Conservation (phyloP, 2,329 filamentous ascomycete species). For the Xylaria sp. region DNA sequence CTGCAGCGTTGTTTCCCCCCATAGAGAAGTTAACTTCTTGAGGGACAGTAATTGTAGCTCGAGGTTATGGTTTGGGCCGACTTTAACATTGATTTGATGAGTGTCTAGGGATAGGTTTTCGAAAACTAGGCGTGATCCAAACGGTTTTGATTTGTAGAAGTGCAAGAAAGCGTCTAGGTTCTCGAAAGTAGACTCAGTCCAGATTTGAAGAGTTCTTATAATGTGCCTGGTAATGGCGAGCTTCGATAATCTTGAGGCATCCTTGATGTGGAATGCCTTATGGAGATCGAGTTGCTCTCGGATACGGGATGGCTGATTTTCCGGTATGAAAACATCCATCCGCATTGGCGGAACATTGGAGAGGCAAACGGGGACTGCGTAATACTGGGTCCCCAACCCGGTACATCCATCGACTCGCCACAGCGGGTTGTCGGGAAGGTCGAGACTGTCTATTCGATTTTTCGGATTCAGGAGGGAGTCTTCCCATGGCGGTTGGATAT, state of each 20-base stretch:
- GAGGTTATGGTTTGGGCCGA: constrained; percentile 63
- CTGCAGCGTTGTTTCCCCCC: constrained; percentile 55
- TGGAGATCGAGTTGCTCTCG: constrained; percentile 61
- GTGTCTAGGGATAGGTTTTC: constrained; percentile 61
- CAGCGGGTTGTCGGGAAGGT: constrained; percentile 54
- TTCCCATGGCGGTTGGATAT: constrained; percentile 53
- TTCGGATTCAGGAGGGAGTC: constrained; percentile 66
- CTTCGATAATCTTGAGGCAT: constrained; percentile 57
- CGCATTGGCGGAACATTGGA: constrained; percentile 59
- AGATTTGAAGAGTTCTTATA: constrained; percentile 63
- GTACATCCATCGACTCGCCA: constrained; percentile 70
- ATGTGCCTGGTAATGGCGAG: constrained; percentile 65
- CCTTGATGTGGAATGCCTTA: constrained; percentile 65
- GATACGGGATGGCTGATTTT: constrained; percentile 56
- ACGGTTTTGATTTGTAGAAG: constrained; percentile 61
- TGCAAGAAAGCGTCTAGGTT: constrained; percentile 45
- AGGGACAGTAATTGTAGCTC: constrained; percentile 63
- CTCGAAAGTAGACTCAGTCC: constrained; percentile 55
- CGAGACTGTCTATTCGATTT: constrained; percentile 68
- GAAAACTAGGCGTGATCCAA: constrained; percentile 67
- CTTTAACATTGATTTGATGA: constrained; percentile 56
- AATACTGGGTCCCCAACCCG: constrained; percentile 67
- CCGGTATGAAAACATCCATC: constrained; percentile 68
- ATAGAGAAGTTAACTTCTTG: constrained; percentile 54
- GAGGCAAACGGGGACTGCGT: constrained; percentile 64